A percentile compares a stretch with the other conserved stretches of the same genome.
Evolutionary conservation across 805 yeast genomes (phyloP).

Genomic region (Metschnikowia shivogae): DNA sequence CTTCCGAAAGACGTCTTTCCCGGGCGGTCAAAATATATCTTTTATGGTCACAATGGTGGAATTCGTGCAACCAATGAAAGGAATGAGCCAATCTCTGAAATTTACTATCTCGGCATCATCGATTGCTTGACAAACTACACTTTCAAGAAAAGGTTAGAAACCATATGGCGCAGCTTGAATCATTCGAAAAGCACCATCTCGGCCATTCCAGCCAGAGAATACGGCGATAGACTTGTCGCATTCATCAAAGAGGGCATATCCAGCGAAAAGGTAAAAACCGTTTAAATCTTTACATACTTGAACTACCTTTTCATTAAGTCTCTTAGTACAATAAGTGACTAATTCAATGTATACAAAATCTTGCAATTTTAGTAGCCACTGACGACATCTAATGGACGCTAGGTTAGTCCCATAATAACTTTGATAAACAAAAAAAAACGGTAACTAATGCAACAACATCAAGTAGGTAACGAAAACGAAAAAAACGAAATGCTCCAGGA

Average conservation of each 20-base stretch:
- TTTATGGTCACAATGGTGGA: conserved; percentile 83
- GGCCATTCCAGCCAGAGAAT: conserved; percentile 86
- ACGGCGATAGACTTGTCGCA: conserved; percentile 77
- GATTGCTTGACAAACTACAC: conserved; percentile 87
- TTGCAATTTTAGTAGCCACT: too few relatives aligned
- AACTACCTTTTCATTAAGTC: not conserved
- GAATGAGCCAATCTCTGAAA: conserved; percentile 56
- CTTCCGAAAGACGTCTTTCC: conserved; percentile 43
- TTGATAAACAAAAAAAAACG: too few relatives aligned
- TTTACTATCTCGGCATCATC: conserved; percentile 89
- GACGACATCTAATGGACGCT: too few relatives aligned
- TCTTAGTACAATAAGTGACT: not conserved
- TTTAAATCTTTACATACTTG: not conserved
- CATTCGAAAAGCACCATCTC: conserved; percentile 70
- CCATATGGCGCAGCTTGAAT: conserved; percentile 73
- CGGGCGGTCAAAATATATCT: conserved; percentile 50
- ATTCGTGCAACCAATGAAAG: conserved; percentile 64
- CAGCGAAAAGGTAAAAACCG: conserved; percentile 8
- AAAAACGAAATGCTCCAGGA: conserved; percentile 46
- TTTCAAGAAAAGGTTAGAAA: conserved; percentile 71
- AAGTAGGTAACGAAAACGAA: conserved; percentile 6
- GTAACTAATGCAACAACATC: not conserved
- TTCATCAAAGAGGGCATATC: conserved; percentile 49
- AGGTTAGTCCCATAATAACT: too few relatives aligned
- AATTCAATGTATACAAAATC: too few relatives aligned